phyloP scores from a whole-genome alignment of 2,329 filamentous ascomycete genomes.

The Colletotrichum tabaci region DNA sequence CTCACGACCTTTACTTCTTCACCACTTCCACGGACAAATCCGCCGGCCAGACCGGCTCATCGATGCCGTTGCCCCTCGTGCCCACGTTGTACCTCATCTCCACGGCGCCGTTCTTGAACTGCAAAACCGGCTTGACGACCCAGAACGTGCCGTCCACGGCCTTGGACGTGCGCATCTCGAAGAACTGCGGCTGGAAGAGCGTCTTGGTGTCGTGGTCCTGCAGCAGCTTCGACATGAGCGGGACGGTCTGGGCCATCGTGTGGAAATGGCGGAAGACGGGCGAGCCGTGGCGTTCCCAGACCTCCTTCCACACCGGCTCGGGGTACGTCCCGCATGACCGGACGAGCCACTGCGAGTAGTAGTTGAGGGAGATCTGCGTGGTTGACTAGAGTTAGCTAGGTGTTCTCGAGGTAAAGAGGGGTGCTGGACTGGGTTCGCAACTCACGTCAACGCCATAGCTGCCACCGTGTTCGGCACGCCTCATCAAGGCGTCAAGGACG shows the following conservation, averaged over 20 bases:
- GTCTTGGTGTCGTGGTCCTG: slow-evolving; percentile 51
- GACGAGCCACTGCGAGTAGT: slow-evolving; percentile 60
- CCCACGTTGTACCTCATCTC: slow-evolving; percentile 61
- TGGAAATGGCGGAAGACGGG: slow-evolving; percentile 67
- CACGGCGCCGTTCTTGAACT: slow-evolving; percentile 53
- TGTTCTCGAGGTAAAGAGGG: slow-evolving; percentile 16
- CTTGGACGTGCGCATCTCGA: slow-evolving; percentile 51
- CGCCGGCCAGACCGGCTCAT: slow-evolving; percentile 61
- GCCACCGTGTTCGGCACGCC: slow-evolving; percentile 52
- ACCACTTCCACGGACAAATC: slow-evolving; percentile 55
- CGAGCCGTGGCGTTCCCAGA: slow-evolving; percentile 65
- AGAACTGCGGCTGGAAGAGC: slow-evolving; percentile 64
- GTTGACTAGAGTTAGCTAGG: slow-evolving; percentile 33
- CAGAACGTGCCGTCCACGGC: slow-evolving; percentile 49
- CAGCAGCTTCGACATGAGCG: slow-evolving; percentile 56
- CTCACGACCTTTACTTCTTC: slow-evolving; percentile 5
- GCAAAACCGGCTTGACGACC: slow-evolving; percentile 58
- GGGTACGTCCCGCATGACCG: slow-evolving; percentile 57
- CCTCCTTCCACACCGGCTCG: slow-evolving; percentile 42
- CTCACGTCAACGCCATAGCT: slow-evolving; percentile 37
- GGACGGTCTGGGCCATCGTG: slow-evolving; percentile 58
- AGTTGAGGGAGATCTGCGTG: slow-evolving; percentile 53
- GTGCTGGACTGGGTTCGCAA: slow-evolving; percentile 47
- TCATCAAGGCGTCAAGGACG: slow-evolving; percentile 59
- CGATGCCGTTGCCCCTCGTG: slow-evolving; percentile 63